phyloP scores from a whole-genome alignment of 73 alveolate species.

The Strombidium stylifer region DNA sequence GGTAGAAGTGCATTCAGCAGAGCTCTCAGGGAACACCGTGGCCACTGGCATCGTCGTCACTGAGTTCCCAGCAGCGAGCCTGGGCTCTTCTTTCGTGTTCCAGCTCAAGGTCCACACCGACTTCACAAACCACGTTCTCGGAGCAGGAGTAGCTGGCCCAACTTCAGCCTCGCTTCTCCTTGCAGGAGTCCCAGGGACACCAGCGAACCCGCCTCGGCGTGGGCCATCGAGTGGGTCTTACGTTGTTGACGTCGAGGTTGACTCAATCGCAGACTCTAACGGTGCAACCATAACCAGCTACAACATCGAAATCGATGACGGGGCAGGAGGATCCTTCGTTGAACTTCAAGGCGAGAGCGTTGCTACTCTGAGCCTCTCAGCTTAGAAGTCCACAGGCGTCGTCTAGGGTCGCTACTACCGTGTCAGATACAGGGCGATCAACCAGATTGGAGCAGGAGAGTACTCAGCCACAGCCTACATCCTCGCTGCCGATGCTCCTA shows the following conservation, averaged over 20 bases:
- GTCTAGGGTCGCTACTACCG: conserved; percentile 14
- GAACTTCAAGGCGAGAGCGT: conserved; percentile 27
- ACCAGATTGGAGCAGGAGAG: conserved; percentile 35
- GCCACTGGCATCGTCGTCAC: conserved; percentile 34
- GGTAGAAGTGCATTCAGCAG: not conserved
- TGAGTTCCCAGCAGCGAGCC: conserved; percentile 40
- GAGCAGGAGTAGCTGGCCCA: conserved; percentile 31
- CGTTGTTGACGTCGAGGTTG: conserved; percentile 1
- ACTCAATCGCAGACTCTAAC: conserved; percentile 1
- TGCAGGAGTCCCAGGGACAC: conserved; percentile 55
- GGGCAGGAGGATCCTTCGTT: conserved; percentile 52
- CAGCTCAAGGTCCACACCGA: conserved; percentile 40
- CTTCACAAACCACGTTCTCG: not conserved
- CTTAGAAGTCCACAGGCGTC: conserved; percentile 20
- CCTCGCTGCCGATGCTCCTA: no score
- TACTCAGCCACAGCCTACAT: conserved; percentile 41
- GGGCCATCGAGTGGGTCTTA: conserved; percentile 23
- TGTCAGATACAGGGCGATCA: conserved; percentile 25
- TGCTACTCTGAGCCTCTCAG: conserved; percentile 1
- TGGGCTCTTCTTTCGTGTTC: conserved; percentile 38
- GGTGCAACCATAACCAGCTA: conserved; percentile 43
- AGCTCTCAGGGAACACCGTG: conserved; percentile 6
- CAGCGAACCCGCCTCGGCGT: conserved; percentile 37
- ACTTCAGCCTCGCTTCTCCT: conserved; percentile 11
- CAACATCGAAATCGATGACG: conserved; percentile 61